phyloP scores from a whole-genome alignment of 2,329 filamentous ascomycete species.

The Plectosphaerella plurivora region DNA sequence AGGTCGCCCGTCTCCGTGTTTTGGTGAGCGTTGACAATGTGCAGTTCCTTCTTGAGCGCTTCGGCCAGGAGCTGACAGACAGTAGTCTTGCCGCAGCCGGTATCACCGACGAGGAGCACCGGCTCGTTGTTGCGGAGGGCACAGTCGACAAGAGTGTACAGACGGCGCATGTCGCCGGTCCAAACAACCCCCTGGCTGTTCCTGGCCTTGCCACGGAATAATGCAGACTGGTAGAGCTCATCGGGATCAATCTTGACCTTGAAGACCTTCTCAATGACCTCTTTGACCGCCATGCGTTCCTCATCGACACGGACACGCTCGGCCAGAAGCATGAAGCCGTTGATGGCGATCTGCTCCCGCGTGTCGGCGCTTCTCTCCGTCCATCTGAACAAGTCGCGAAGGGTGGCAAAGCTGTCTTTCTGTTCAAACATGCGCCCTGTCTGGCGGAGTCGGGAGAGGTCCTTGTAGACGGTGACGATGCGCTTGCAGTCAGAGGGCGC shows the following conservation, averaged over 20 bases:
- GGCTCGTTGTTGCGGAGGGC: constrained; percentile 89
- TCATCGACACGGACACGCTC: constrained; percentile 91
- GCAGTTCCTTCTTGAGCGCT: constrained; percentile 68
- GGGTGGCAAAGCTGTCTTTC: constrained; percentile 93
- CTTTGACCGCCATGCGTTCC: constrained; percentile 79
- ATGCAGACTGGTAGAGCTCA: constrained; percentile 62
- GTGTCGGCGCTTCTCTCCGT: constrained; percentile 80
- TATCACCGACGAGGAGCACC: constrained; percentile 91
- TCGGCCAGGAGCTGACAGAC: constrained; percentile 90
- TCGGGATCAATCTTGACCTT: constrained; percentile 75
- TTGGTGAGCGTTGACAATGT: constrained; percentile 95
- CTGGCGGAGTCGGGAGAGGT: constrained; percentile 84
- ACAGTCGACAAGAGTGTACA: constrained; percentile 84
- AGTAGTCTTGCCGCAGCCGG: constrained; percentile 95
- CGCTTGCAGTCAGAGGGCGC: constrained; percentile 86
- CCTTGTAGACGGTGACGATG: constrained; percentile 91
- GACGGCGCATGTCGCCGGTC: constrained; percentile 89
- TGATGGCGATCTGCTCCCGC: constrained; percentile 80
- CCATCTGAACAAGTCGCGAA: constrained; percentile 95
- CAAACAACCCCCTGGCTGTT: constrained; percentile 73
- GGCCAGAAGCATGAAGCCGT: constrained; percentile 94
- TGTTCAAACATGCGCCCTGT: constrained; percentile 91
- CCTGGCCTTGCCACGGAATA: constrained; percentile 45
- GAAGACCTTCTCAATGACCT: constrained; percentile 85
- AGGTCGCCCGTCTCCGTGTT: constrained; percentile 97